Evolutionary conservation across 371 early-diverging fungal species (phyloP), one percentile per base, ranked within the genome.

Genomic region (Zychaea mexicana): DNA sequence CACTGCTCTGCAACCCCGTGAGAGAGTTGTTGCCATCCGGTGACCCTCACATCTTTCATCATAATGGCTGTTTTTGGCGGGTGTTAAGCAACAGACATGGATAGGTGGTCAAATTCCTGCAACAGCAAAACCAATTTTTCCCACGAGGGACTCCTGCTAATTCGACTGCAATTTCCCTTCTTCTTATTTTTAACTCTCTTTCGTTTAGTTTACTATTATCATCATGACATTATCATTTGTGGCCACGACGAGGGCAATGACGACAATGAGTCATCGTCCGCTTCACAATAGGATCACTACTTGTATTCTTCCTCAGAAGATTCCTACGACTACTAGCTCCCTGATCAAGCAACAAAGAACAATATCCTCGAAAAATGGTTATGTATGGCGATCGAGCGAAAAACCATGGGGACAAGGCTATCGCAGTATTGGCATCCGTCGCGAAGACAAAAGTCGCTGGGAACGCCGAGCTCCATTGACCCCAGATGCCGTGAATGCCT

Each of bases 391-490:
- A 36, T 58, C 59, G 1, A 26, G 59, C 22, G 30, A 58, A 10
- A 45, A 22, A 3, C 28, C 26, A 1, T 17, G 13, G 22, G 28
- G 45, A 24, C 38, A 36, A 15, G 68, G 64, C 6, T 65, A 53
- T 26, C 68, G 63, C 4, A 70, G 81, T 8, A 70, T 98, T 28
- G 98, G 94, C 22, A 88, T 98, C 60, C 90, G 98, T 15, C 82
- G 96, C 46, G 98, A 98, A 79, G 92, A 92, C 81, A 98, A 98
- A 81, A 95, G 94, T 80, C 82, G 91, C 32, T 98, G 98, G 98
- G 98, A 98, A 71, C 85, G 98, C 6, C 84, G 98, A 9, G 91
- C 91, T 19, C 91, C 98, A 22, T 79, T 95, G 63, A 89, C 90
- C 7, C 96, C 96, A 19, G 79, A 79, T 12, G 85, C 86, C n/a